phyloP scores from a whole-genome alignment of 768 basidiomycete species.

The Podaxis sp. region DNA sequence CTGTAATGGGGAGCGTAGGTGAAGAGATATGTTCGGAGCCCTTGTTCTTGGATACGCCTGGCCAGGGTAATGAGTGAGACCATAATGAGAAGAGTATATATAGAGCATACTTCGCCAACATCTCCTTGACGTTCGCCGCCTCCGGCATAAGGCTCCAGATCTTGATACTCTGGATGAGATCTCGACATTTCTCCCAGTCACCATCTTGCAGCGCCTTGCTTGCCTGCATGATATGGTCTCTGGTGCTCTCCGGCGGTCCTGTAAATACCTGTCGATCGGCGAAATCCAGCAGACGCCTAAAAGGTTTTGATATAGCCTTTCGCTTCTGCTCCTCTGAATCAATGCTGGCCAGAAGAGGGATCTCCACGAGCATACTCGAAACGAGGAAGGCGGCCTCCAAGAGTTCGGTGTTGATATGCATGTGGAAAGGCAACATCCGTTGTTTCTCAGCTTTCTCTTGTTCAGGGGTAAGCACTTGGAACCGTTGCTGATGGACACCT shows the following conservation, averaged over 20 bases:
- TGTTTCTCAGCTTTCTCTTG: constrained; percentile 97
- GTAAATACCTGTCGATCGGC: constrained; percentile 98
- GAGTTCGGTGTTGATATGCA: constrained; percentile 99
- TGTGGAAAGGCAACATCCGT: constrained; percentile 96
- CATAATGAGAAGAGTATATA: not conserved
- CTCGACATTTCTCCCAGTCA: constrained; percentile 95
- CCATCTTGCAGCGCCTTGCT: constrained; percentile 95
- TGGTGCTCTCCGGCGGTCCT: constrained; percentile 96
- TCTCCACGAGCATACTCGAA: constrained; percentile 98
- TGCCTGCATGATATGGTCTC: constrained; percentile 99
- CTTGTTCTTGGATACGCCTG: constrained; percentile 98
- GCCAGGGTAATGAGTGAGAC: constrained; percentile 14
- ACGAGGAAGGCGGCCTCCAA: constrained; percentile 97
- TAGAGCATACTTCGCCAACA: constrained; percentile 79
- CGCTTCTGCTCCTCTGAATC: constrained; percentile 93
- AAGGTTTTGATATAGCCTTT: constrained; percentile 94
- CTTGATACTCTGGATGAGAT: constrained; percentile 93
- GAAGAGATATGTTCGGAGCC: constrained; percentile 94
- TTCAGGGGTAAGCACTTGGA: constrained; percentile 84
- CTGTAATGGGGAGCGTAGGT: constrained; percentile 96
- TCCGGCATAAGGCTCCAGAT: constrained; percentile 98
- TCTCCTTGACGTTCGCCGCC: constrained; percentile 83
- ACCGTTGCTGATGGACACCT: constrained; percentile 91
- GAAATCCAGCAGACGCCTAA: constrained; percentile 92
- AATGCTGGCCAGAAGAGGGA: constrained; percentile 91